Evolutionary conservation across 805 yeast species (phyloP), one percentile per base, ranked within the genome.

Genomic region (Lipomyces sp.): DNA sequence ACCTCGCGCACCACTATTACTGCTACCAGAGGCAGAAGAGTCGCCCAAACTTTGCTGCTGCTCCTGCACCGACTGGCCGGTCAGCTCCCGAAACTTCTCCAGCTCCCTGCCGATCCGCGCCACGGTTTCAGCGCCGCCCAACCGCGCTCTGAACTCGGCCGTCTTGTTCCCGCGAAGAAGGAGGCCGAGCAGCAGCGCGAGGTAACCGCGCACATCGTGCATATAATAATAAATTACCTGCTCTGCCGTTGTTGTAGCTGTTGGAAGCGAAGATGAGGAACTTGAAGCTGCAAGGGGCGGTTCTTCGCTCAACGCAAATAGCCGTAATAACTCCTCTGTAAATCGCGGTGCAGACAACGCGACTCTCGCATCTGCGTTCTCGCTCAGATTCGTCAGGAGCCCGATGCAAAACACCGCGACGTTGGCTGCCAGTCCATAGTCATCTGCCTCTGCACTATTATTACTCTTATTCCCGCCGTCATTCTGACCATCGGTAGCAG

Each of bases 391-490:
- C 16, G 46, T 40, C 5, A 51, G 33, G 26, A 55, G 32, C 2
- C 57, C 59, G 16, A 55, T n/a, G 4, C 43, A 37, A 26, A 52
- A 53, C 6, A 55, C 8, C 26, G 49, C 59, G 23, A 52, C 32
- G 37, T 53, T 53, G 16, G 55, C 55, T 2, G 42, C 33, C 7
- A 39, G 18, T 2, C 40, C 48, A 28, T 44, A 51, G 2, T 48
- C 47, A 8, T 42, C 51, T 3, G n/a, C 29, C 2, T 32, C 43
- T 13, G 11, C 34, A 11, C 14, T 14, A 31, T 31, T 31, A 14
- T 31, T 14, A 31, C 14, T 31, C 38, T 34, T 19, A 6, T 34
- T 34, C 8, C 38, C 38, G 8, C 11, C 22, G 22, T 34, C 19
- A 6, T 34, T 13, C 38, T 34, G 8, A 8, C 10, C 38, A 13